Percentiles rank a stretch among this genome's conserved stretches.
phyloP scores from a whole-genome alignment of 495 filamentous ascomycete species.

The Antarctomyces pellizariae region DNA sequence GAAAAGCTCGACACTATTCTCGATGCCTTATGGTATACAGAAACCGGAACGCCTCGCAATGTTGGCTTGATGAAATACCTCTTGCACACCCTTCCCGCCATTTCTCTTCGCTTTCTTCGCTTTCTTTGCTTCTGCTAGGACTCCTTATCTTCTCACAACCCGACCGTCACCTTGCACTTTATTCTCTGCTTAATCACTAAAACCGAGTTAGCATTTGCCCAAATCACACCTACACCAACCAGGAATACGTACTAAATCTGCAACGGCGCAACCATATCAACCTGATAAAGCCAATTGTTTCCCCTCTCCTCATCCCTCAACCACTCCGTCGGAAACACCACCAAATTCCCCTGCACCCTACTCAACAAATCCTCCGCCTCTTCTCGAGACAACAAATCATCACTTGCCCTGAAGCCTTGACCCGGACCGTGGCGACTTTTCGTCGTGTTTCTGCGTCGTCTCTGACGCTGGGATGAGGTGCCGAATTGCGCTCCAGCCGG shows the following conservation, averaged over 20 bases:
- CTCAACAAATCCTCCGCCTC: constrained; percentile 64
- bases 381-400: constrained; percentile 45
- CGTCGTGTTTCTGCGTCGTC: constrained; percentile 52
- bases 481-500: no score
- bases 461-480: constrained; percentile 6
- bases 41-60: no score
- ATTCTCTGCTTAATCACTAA: constrained; percentile 8
- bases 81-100: constrained; percentile 4
- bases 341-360: constrained; percentile 69
- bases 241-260: constrained; percentile 73
- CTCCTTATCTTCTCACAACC: no score
- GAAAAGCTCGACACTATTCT: no score
- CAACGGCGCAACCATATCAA: constrained; percentile 84
- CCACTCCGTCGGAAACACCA: constrained; percentile 91
- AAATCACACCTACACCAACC: neutral
- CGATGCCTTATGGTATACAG: no score
- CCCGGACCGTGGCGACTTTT: constrained; percentile 50
- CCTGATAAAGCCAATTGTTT: constrained; percentile 90
- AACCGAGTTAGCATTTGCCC: constrained; percentile 5
- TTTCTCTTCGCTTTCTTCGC: neutral
- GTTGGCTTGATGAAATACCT: no score
- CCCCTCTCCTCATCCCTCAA: constrained; percentile 71
- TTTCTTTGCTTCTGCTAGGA: no score
- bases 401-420: constrained; percentile 41
- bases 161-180: no score